phyloP scores from a whole-genome alignment of 305 asterid genomes.

The Solanum hybrid region DNA sequence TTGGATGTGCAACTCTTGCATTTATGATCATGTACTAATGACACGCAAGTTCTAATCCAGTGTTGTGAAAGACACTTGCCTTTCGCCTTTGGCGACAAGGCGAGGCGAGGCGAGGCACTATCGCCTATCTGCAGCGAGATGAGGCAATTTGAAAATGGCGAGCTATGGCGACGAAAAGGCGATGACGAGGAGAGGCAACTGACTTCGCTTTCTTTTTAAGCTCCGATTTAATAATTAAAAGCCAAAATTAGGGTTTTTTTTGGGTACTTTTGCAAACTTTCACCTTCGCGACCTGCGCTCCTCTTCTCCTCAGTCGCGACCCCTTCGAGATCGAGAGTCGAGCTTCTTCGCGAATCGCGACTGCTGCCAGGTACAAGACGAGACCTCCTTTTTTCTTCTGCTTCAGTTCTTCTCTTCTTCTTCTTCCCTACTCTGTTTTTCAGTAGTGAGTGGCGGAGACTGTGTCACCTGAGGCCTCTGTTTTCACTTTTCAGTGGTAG shows the following conservation, averaged over 20 bases:
- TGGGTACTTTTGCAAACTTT: background rate
- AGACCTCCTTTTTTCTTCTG: background rate
- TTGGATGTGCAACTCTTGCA: too few species aligned
- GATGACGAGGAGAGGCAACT: background rate
- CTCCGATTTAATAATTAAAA: background rate
- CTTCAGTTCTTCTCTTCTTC: background rate
- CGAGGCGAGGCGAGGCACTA: too few species aligned
- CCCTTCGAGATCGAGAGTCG: background rate
- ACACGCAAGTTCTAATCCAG: too few species aligned
- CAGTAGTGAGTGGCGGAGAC: background rate
- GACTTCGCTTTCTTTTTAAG: background rate
- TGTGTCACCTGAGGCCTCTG: too few species aligned
- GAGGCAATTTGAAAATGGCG: background rate
- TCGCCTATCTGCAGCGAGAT: too few species aligned
- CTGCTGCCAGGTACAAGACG: background rate
- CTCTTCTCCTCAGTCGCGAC: background rate
- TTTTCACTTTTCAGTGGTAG: background rate
- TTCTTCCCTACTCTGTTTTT: background rate
- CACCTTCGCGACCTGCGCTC: background rate
- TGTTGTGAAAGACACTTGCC: too few species aligned
- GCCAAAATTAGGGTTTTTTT: background rate
- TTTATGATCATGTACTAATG: too few species aligned
- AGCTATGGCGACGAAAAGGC: background rate
- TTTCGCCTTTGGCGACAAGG: too few species aligned
- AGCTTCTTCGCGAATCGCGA: background rate